These are phyloP conservation scores for Flammula alnicola DNA, from an alignment of 1,284 basidiomycete species.

Conservation along the genomic window DNA sequence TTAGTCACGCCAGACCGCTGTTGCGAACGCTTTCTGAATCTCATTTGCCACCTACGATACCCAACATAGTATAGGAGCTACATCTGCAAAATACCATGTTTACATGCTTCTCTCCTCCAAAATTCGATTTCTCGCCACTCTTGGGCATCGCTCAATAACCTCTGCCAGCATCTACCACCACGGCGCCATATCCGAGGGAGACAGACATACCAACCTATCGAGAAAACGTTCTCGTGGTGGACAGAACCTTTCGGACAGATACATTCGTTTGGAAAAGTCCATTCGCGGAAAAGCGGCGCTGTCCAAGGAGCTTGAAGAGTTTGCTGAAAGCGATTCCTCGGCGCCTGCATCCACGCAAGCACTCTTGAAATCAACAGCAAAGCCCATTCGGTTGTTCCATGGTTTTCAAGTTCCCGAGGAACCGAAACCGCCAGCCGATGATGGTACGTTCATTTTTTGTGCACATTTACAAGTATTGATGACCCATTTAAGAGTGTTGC, in stretches of 20 bases:
- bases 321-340: slow-evolving; percentile 12
- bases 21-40: no score
- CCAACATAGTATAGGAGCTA: not conserved
- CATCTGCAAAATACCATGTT: slow-evolving; percentile 20
- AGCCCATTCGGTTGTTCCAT: slow-evolving; percentile 42
- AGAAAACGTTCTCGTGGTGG: slow-evolving; percentile 31
- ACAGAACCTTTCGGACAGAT: slow-evolving; percentile 51
- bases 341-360: slow-evolving; percentile 1
- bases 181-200: slow-evolving; percentile 12
- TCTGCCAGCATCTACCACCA: slow-evolving; percentile 10
- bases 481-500: slow-evolving; percentile 71
- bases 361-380: slow-evolving; percentile 5
- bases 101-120: slow-evolving; percentile 22
- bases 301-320: slow-evolving; percentile 35
- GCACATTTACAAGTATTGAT: not conserved
- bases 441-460: slow-evolving; percentile 53
- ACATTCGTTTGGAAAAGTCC: slow-evolving; percentile 57
- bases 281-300: slow-evolving; percentile 50
- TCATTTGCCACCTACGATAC: no score
- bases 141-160: slow-evolving; percentile 20
- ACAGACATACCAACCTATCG: slow-evolving; percentile 7
- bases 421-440: slow-evolving; percentile 63
- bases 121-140: slow-evolving; percentile 8
- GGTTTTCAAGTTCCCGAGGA: slow-evolving; percentile 65
- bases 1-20: no score